Evolutionary conservation across 352 stramenopile species (phyloP).

Genomic region (Phytophthora sojae): DNA sequence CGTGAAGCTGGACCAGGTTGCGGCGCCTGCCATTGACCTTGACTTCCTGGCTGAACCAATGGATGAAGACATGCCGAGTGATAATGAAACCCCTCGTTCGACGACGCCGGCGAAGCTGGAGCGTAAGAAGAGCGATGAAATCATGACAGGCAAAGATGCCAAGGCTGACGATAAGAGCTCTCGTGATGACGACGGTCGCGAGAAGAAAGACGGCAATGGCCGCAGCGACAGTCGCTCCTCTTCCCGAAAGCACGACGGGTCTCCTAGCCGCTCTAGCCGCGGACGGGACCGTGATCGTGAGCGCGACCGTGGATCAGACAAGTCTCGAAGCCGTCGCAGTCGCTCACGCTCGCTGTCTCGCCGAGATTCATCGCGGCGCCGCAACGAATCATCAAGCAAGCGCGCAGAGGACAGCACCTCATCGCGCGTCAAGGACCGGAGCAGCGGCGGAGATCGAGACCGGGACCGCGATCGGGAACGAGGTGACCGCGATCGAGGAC

Average conservation of each 20-base stretch:
- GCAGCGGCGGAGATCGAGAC: conserved; percentile 28
- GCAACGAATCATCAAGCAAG: conserved; percentile 44
- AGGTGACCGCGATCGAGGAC: conserved; percentile 32
- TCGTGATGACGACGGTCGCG: conserved; percentile 25
- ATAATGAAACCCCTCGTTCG: conserved; percentile 40
- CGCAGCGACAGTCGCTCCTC: conserved; percentile 29
- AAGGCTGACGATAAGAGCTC: conserved; percentile 34
- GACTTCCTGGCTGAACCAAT: conserved; percentile 69
- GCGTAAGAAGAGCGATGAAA: conserved; percentile 45
- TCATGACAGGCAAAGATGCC: conserved; percentile 33
- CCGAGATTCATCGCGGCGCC: conserved; percentile 47
- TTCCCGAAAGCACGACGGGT: conserved; percentile 43
- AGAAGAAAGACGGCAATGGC: conserved; percentile 13
- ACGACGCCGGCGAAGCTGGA: conserved; percentile 27
- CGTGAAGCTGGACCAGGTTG: conserved; percentile 80
- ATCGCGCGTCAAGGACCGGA: conserved; percentile 37
- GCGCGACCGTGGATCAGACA: conserved; percentile 33
- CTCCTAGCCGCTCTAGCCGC: conserved; percentile 39
- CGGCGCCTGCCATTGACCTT: conserved; percentile 84
- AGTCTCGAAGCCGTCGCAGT: conserved; percentile 42
- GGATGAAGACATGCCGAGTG: conserved; percentile 59
- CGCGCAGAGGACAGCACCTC: conserved; percentile 28
- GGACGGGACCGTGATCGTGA: conserved; percentile 36
- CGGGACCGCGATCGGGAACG: conserved; percentile 24
- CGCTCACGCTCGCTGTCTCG: conserved; percentile 62